Conservation (phyloP, 2,329 filamentous ascomycete species). For the Pseudogymnoascus sp. region DNA sequence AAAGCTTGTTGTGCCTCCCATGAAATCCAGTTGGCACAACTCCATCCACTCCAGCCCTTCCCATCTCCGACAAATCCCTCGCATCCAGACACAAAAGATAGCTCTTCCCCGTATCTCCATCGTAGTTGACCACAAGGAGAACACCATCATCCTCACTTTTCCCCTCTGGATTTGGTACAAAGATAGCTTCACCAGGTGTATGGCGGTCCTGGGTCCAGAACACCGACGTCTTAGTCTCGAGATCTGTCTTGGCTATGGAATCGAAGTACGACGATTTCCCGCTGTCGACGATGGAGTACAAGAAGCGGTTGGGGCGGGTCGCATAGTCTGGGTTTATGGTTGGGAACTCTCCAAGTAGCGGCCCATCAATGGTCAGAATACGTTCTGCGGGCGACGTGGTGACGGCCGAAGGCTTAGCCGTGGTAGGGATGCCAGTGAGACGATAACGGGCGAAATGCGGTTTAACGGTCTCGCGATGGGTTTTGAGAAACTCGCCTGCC, state of each 20-base stretch:
- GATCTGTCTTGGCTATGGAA: constrained; percentile 58
- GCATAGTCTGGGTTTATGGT: constrained; percentile 54
- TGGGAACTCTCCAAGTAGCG: constrained; percentile 56
- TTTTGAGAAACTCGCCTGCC: constrained; percentile 40
- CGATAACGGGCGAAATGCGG: constrained; percentile 19
- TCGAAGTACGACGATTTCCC: constrained; percentile 56
- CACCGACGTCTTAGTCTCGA: constrained; percentile 41
- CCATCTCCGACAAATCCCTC: constrained; percentile 54
- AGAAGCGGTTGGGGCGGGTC: constrained; percentile 48
- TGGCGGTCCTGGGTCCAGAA: constrained; percentile 55
- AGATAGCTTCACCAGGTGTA: constrained; percentile 64
- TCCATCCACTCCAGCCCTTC: constrained; percentile 54
- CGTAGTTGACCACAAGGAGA: constrained; percentile 55
- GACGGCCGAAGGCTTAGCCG: neutral
- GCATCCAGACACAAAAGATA: constrained; percentile 62
- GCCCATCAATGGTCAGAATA: constrained; percentile 42
- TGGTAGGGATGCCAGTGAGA: constrained; percentile 19
- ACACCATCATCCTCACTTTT: constrained; percentile 56
- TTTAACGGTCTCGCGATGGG: constrained; percentile 40
- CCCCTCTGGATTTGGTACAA: constrained; percentile 46
- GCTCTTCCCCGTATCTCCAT: constrained; percentile 50
- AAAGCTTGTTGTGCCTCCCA: constrained; percentile 40
- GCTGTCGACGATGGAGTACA: constrained; percentile 50
- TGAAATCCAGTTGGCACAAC: constrained; percentile 60
- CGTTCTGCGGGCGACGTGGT: constrained; percentile 25